Percentiles rank a stretch among this genome's conserved stretches.
Evolutionary conservation across 371 early-diverging fungal species (phyloP).

Genomic region (Cokeromyces recurvatus): DNA sequence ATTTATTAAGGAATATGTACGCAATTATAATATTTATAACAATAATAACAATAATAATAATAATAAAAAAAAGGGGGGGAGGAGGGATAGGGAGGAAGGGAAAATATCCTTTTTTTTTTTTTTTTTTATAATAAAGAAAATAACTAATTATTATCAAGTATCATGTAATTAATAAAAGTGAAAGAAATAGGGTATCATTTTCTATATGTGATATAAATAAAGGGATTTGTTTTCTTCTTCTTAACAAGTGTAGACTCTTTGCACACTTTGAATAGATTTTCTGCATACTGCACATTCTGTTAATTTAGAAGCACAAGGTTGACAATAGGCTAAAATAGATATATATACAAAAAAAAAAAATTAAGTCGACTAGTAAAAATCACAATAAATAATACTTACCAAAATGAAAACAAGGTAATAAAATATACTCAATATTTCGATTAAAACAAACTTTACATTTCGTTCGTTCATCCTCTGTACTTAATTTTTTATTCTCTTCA

Average conservation of each 20-base stretch:
- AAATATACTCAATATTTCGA: constrained; percentile 22
- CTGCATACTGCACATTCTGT: constrained; percentile 41
- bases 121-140: no score
- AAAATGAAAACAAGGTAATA: constrained; percentile 36
- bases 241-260: constrained; percentile 22
- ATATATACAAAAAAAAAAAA: constrained; percentile 1
- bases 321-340: constrained; percentile 28
- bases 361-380: not conserved
- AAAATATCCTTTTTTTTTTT: no score
- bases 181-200: no score
- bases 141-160: no score
- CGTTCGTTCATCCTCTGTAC: no score
- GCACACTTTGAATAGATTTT: constrained; percentile 15
- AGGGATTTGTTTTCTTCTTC: no score
- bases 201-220: no score
- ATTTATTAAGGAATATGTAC: no score
- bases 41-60: not conserved
- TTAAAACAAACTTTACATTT: constrained; percentile 39
- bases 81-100: no score
- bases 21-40: no score
- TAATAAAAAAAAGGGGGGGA: not conserved
- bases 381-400: constrained; percentile 23
- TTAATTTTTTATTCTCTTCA: constrained; percentile 3
- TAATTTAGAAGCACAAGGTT: constrained; percentile 23
- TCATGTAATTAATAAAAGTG: no score